A percentile compares a stretch with the other conserved stretches of the same genome.
These are phyloP conservation scores for Solanum sejunctum DNA, from an alignment of 257 asterid species.

Conservation along the genomic window DNA sequence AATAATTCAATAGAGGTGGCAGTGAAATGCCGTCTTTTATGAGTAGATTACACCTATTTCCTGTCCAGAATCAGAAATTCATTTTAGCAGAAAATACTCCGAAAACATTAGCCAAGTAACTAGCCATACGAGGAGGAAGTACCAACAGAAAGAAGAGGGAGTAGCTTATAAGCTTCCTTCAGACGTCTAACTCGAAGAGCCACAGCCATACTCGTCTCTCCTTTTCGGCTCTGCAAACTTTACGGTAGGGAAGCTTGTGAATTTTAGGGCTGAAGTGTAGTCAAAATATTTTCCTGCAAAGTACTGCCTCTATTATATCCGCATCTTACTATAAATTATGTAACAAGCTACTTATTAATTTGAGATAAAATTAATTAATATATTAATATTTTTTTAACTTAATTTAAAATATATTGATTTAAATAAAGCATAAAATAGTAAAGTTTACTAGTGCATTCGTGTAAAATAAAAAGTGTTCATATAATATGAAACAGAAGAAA, in stretches of 20 bases:
- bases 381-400: no score
- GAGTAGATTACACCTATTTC: slow-evolving; percentile 2
- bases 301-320: no score
- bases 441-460: no score
- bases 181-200: slow-evolving; percentile 30
- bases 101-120: background rate
- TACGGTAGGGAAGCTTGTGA: background rate
- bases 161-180: slow-evolving; percentile 13
- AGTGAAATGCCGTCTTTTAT: slow-evolving; percentile 11
- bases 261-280: background rate
- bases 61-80: slow-evolving; percentile 1
- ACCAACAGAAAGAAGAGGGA: slow-evolving; percentile 38
- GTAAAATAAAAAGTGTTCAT: no score
- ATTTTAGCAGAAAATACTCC: background rate
- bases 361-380: no score
- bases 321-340: no score
- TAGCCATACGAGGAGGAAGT: background rate
- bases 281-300: no score
- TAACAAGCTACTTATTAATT: no score
- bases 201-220: slow-evolving; percentile 11
- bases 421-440: no score
- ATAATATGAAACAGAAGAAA: no score
- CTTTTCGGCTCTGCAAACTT: background rate
- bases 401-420: no score
- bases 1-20: slow-evolving; percentile 12